phyloP scores from a whole-genome alignment of 805 yeast species.

The Saccharomycopsis fodiens region DNA sequence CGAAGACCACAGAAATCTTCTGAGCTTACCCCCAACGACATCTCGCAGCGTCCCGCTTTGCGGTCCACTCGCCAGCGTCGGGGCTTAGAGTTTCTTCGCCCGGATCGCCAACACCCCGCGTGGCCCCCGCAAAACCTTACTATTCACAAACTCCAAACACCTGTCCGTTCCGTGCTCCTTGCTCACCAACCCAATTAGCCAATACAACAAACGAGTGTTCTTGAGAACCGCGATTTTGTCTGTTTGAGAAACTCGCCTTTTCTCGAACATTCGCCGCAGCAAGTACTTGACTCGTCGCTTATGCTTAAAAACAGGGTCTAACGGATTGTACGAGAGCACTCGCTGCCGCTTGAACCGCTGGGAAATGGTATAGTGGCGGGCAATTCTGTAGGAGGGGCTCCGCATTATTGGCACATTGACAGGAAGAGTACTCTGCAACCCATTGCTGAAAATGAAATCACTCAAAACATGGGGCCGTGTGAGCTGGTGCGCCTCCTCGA shows the following conservation, averaged over 20 bases:
- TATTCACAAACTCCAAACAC: slow-evolving; percentile 4
- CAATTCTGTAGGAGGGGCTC: background rate
- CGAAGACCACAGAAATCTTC: too few species aligned
- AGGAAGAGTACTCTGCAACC: background rate
- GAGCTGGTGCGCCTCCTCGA: background rate
- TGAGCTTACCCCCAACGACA: too few species aligned
- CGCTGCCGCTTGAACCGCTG: background rate
- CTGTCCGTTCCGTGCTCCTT: slow-evolving; percentile 3
- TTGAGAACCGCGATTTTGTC: background rate
- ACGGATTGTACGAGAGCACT: background rate
- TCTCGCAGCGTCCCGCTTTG: too few species aligned
- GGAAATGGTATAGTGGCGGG: background rate
- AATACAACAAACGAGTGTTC: slow-evolving; percentile 7
- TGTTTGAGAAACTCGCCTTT: background rate
- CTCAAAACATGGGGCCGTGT: background rate
- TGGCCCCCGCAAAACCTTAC: slow-evolving; percentile 8
- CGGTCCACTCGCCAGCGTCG: too few species aligned
- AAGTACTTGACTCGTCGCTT: background rate
- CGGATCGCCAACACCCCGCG: slow-evolving; percentile 4
- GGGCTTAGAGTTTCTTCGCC: too few species aligned
- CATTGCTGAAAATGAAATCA: background rate
- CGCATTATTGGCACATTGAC: background rate
- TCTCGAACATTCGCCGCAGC: background rate
- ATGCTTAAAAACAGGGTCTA: background rate
- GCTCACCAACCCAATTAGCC: slow-evolving; percentile 9